Base-by-base conservation (phyloP, 805 yeast genomes). In the Metschnikowia orientalis region DNA sequence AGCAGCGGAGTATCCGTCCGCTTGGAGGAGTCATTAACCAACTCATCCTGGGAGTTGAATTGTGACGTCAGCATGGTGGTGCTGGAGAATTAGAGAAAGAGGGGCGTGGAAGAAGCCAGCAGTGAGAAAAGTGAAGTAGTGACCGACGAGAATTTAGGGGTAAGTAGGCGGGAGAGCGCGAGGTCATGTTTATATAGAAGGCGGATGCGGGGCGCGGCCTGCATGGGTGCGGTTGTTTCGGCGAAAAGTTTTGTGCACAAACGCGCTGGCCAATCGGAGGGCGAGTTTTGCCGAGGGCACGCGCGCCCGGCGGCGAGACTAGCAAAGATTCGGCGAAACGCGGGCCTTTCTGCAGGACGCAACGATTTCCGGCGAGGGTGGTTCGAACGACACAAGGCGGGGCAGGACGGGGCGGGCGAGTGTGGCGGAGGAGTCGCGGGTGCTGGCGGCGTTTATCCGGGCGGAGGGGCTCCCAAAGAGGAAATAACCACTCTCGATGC, bases 1-100 rank as follows among this genome's bases (percentile, higher is more conserved):
- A 26, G 26, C 41, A 41, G 35, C 2, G 39, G 28, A 13, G 41
- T 25, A 8, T 27, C 30, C 12, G 28, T 26, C 22, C 18, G 23
- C 30, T 34, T 32, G 24, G 6, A 14, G 26, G 15, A 21, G n/a
- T n/a, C n/a, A n/a, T n/a, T n/a, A n/a, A n/a, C 14, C 18, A 35
- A 28, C 11, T 33, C 22, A 6, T 38, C 45, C 20, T 16, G 32
- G 10, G 44, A 41, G 12, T 26, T 28, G 16, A 16, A 18, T 4
- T 31, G 25, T 5, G 44, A 34, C 7, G 18, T 18, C 6, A 39
- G 16, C 39, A 31, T 32, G n/a, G n/a, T 22, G 5, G 23, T 12
- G 14, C 20, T 34, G 12, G 26, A 27, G 26, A 27, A n/a, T n/a
- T n/a, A 31, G 37, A 20, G 32, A 32, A 33, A 23, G 27, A 11